Evolutionary conservation across 2,329 filamentous ascomycete genomes (phyloP), one percentile per base, ranked within the genome.

Genomic region (Fusarium stilboides): DNA sequence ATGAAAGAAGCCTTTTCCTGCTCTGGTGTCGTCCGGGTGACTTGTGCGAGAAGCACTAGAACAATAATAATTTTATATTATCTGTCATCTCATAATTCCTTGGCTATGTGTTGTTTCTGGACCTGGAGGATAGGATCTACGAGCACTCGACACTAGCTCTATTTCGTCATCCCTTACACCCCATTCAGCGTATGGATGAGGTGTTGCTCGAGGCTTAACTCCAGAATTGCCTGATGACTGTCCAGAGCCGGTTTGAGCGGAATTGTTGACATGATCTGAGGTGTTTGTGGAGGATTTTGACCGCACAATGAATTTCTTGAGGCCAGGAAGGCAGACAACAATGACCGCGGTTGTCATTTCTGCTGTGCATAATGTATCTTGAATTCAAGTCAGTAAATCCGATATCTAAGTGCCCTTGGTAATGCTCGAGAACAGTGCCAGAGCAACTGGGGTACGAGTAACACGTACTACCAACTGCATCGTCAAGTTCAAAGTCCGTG

Each of bases 131-230:
- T 46, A 33, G 8, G 43, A 19, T 10, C 19, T 19, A 17, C 33
- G 33, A 24, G 17, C 7, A 28, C 26, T 24, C 12, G 47, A 17
- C 6, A 51, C 22, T 14, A 55, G 3, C n/a, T 54, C 63, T 10
- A 66, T 66, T 8, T 62, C 62, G 6, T 55, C 45, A 10, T 66
- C 63, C 20, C 33, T 66, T 2, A 62, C 28, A 6, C 63, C 62
- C 44, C 45, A 66, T 20, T 47, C 40, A 1, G 62, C 63, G 40
- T 66, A 66, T 1, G 54, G 26, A 5, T 62, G 44, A 3, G 55
- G 44, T n/a, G n/a, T 28, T 3, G 24, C 14, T 8, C 33, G 39
- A 2, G 42, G 44, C 22, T 54, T 58, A 1, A 24, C 9, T 4
- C 20, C 22, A 1, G 15, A 20, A 15, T 37, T 45, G 1, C n/a